These are phyloP conservation scores for Cladosporium sp. DNA, from an alignment of 2,329 filamentous ascomycete species.

Conservation along the genomic window DNA sequence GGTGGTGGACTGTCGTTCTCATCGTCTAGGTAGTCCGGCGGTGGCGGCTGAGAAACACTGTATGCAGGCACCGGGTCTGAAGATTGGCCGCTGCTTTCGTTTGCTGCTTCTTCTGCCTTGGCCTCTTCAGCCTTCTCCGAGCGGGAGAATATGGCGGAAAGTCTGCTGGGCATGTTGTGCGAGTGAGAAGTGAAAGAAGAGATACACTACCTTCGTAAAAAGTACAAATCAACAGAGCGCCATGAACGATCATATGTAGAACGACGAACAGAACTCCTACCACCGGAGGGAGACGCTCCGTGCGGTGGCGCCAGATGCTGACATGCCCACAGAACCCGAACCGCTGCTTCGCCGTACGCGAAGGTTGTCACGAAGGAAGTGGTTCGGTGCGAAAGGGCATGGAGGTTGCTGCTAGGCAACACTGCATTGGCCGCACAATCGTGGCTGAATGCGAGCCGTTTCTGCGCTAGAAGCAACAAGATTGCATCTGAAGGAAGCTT, in stretches of 20 bases:
- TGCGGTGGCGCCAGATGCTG: not conserved
- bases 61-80: slow-evolving; percentile 20
- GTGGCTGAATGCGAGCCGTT: not conserved
- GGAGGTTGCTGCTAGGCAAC: not conserved
- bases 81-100: slow-evolving; percentile 12
- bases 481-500: no score
- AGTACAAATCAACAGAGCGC: not conserved
- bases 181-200: not conserved
- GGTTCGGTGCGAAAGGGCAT: not conserved
- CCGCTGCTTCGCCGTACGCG: slow-evolving; percentile 1
- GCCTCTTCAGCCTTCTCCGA: slow-evolving; percentile 28
- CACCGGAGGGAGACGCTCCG: not conserved
- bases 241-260: not conserved
- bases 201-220: not conserved
- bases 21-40: slow-evolving; percentile 19
- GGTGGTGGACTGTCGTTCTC: slow-evolving; percentile 22
- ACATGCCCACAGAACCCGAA: not conserved
- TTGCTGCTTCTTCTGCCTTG: slow-evolving; percentile 21
- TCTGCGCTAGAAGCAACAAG: not conserved
- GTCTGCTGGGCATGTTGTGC: slow-evolving; percentile 23
- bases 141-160: slow-evolving; percentile 25
- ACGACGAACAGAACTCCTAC: not conserved
- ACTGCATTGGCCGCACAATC: not conserved
- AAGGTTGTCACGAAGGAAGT: not conserved
- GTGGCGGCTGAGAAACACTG: slow-evolving; percentile 18